Base-by-base conservation (phyloP, 2,329 filamentous ascomycete species). In the Xylariaceae sp. region DNA sequence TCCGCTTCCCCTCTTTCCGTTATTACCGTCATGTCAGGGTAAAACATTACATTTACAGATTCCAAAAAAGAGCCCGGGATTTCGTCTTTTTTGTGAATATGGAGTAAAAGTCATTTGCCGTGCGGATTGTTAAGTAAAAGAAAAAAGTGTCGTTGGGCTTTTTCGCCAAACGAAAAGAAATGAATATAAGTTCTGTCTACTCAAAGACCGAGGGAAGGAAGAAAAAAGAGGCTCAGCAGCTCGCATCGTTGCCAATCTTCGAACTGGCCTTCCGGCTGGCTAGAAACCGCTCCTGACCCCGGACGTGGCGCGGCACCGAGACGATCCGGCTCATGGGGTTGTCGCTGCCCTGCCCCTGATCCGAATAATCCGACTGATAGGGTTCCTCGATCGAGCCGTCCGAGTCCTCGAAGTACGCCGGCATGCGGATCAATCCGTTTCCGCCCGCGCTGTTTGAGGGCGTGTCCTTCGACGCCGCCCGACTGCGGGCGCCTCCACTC, bases 271-370 rank as follows among this genome's bases (percentile, higher is more conserved):
- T 51, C 30, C 1, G 37, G 13, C 47, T 57, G 1, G 30, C 50
- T 17, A 60, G 56, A 47, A 53, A 51, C 23, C 45, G 63, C 47
- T 56, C 57, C 53, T 23, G 39, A 13, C 9, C 54, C 34, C 9
- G 48, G 17, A 34, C 55, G 13, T 62, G 30, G n/a, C 55, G 60
- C n/a, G 57, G 58, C 3, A 61, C 23, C 5, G 57, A 56, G 17
- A 47, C 50, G 1, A 62, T 39, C 5, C 68, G 67, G 35, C 52
- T 66, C 35, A 59, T 51, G 3, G 68, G 68, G 39, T 69, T 70
- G 15, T 70, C 68, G 9, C 67, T 68, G 35, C 64, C 70, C 5
- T 68, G 30, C 4, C 66, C 68, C 4, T 69, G 66, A 11, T 70
- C 68, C 2, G 66, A 69, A 10, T 59, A 64, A 5, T 62, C 34